Evolutionary conservation across 2,329 filamentous ascomycete species (phyloP).

Genomic region (Thielaviopsis musarum): DNA sequence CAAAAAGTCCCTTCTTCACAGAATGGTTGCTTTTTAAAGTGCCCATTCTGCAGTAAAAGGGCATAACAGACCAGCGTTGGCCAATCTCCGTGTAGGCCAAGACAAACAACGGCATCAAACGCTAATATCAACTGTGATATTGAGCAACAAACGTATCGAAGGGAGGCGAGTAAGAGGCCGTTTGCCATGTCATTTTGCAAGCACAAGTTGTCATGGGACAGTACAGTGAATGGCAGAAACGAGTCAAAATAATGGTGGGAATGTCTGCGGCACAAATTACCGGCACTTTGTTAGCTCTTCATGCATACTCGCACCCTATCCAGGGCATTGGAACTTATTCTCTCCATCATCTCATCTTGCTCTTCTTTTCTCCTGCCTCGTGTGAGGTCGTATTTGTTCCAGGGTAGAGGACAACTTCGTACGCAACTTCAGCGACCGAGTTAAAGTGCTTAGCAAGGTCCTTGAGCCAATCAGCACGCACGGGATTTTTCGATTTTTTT

Average conservation of each 20-base stretch:
- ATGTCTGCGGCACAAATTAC: too few relatives aligned
- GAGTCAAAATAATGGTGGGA: too few relatives aligned
- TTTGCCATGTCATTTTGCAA: background rate
- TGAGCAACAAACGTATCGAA: background rate
- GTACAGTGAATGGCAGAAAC: too few relatives aligned
- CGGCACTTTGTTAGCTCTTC: too few relatives aligned
- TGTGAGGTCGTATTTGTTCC: background rate
- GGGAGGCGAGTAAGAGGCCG: background rate
- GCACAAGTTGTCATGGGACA: too few relatives aligned
- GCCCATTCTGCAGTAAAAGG: background rate
- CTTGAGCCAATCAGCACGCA: background rate
- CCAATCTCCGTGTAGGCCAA: background rate
- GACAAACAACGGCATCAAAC: background rate
- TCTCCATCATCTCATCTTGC: background rate
- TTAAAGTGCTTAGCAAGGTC: background rate
- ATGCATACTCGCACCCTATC: background rate
- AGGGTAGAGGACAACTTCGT: too few relatives aligned
- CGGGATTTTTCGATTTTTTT: background rate
- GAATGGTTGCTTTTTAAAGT: background rate
- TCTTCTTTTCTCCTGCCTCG: background rate
- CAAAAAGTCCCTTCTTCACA: background rate
- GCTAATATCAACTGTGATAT: background rate
- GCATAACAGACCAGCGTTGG: background rate
- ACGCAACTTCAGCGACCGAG: background rate
- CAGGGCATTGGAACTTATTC: background rate